These are phyloP conservation scores for Batrachochytrium dendrobatidis DNA, from an alignment of 371 early-diverging fungal species.

Conservation along the genomic window DNA sequence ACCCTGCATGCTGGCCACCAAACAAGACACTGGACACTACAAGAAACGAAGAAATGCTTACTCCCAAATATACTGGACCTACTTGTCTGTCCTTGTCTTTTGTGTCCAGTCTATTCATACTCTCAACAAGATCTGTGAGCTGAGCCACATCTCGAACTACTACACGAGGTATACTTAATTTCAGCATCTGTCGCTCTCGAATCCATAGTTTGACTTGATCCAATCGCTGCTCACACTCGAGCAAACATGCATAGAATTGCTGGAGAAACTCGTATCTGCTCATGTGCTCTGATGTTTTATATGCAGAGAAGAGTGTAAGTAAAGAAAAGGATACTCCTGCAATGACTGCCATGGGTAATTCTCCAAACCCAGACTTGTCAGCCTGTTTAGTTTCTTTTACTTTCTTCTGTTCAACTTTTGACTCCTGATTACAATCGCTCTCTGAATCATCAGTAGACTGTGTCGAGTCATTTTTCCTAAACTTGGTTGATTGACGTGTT, in stretches of 20 bases:
- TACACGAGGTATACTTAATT: neutral
- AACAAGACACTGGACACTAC: neutral
- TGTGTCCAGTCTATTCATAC: neutral
- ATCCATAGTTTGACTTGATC: neutral
- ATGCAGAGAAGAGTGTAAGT: neutral
- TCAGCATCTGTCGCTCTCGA: neutral
- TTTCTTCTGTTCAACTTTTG: neutral
- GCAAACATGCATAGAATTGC: neutral
- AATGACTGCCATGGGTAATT: neutral
- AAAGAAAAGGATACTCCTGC: neutral
- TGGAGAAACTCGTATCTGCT: neutral
- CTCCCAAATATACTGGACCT: neutral
- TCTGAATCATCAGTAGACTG: no score
- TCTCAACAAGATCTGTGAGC: neutral
- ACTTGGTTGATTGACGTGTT: no score
- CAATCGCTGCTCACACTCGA: neutral
- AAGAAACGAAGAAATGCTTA: neutral
- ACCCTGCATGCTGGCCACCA: neutral
- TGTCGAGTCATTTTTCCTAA: no score
- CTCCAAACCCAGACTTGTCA: neutral
- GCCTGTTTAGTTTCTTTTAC: neutral
- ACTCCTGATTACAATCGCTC: neutral
- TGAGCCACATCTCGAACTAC: neutral
- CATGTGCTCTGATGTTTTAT: conserved; percentile 3
- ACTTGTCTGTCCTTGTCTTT: neutral